Base-by-base conservation (phyloP, 345 rosid species). In the Populus simonii region DNA sequence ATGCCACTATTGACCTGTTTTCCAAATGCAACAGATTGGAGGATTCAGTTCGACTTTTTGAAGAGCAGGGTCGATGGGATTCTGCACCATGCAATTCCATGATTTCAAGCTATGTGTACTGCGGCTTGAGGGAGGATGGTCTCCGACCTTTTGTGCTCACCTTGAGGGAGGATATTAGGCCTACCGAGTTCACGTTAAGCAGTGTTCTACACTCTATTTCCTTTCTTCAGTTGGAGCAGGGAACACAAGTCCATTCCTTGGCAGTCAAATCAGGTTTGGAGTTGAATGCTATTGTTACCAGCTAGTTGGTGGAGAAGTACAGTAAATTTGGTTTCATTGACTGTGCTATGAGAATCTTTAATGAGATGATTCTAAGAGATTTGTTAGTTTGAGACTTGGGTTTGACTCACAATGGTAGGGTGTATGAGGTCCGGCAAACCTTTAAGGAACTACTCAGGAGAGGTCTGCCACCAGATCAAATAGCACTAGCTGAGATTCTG, bases 21-120 rank as follows among this genome's bases (percentile, higher is more conserved):
- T 91, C 97, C 45, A 88, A 92, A 85, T 90, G 96, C 89, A 83
- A 89, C 90, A 89, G 91, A 89, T 87, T 92, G 87, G 88, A 83
- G 80, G 88, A 89, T 78, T 88, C 98, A 4, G 81, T 94, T 78
- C 85, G 67, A 80, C 79, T 89, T 83, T 92, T 92, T 72, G 79
- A 73, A 39, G 83, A 91, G 65, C 75, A 83, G 41, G 79, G 80
- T 71, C 80, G 51, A 35, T 86, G 91, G 90, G 90, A 92, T 80
- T 85, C 87, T 35, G 85, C 85, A 29, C 66, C 82, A 61, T 89
- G 84, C 76, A 88, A 84, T 81, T 89, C 93, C 29, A 83, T 94
- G 90, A 84, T 94, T 38, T 83, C 91, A 62, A 83, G 93, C 76
- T 89, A 86, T 85, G 84, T 85, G 13, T 81, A 77, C 81, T 87